These are phyloP conservation scores for Nannizzia gypsea DNA, from an alignment of 2,329 filamentous ascomycete genomes.

Conservation along the genomic window DNA sequence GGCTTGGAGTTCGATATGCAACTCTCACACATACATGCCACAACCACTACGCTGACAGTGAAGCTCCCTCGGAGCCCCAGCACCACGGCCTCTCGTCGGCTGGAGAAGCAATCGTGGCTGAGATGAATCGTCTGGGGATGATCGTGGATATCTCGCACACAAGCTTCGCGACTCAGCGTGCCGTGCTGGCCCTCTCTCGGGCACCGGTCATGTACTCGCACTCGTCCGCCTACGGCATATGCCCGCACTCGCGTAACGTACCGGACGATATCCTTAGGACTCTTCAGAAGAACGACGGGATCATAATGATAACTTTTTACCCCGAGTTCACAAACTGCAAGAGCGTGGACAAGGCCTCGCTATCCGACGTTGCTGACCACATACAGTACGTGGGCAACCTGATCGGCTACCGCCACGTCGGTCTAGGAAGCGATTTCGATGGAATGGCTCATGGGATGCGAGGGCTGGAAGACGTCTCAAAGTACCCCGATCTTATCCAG, in stretches of 20 bases:
- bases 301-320: conserved; percentile 87
- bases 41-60: conserved; percentile 79
- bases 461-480: conserved; percentile 74
- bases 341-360: conserved; percentile 59
- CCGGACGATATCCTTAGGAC: conserved; percentile 69
- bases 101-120: conserved; percentile 58
- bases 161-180: conserved; percentile 68
- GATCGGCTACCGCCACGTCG: conserved; percentile 80
- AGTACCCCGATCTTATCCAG: conserved; percentile 66
- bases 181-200: conserved; percentile 60
- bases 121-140: conserved; percentile 94
- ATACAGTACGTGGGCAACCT: conserved; percentile 69
- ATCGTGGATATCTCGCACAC: conserved; percentile 82
- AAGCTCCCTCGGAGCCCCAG: conserved; percentile 38
- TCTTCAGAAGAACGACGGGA: conserved; percentile 57
- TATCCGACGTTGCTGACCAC: conserved; percentile 68
- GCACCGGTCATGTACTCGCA: conserved; percentile 86
- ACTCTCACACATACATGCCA: conserved; percentile 95
- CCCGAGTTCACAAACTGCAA: conserved; percentile 63
- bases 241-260: conserved; percentile 82
- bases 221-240: conserved; percentile 67
- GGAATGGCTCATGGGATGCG: conserved; percentile 49
- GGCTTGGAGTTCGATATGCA: conserved; percentile 74
- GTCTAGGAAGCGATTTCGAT: conserved; percentile 86
- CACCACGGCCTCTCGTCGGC: conserved; percentile 57